phyloP scores from a whole-genome alignment of 2,329 filamentous ascomycete genomes.

The Aspergillus nomiae region DNA sequence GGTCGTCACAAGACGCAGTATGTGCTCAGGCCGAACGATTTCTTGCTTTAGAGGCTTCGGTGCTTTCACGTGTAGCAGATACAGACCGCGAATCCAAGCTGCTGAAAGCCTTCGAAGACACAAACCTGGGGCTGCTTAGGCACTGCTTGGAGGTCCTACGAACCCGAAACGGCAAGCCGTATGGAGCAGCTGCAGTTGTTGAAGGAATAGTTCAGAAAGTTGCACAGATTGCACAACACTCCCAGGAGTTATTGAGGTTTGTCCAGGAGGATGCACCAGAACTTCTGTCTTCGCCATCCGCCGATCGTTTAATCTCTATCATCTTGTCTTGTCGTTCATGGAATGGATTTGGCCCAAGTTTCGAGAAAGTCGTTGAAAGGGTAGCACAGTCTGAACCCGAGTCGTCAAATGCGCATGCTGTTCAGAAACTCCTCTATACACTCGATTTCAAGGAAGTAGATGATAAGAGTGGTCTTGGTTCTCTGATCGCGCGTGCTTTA shows the following conservation, averaged over 20 bases:
- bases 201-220: constrained; percentile 53
- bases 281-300: constrained; percentile 70
- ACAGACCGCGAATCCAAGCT: constrained; percentile 27
- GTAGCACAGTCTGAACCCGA: constrained; percentile 36
- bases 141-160: constrained; percentile 54
- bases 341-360: constrained; percentile 42
- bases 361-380: constrained; percentile 39
- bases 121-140: constrained; percentile 44
- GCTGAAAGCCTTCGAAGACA: constrained; percentile 39
- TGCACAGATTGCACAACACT: constrained; percentile 42
- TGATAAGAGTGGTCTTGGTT: constrained; percentile 36
- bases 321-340: constrained; percentile 59
- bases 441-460: constrained; percentile 40
- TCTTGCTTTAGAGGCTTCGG: constrained; percentile 57
- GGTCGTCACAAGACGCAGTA: constrained; percentile 69
- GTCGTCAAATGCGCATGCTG: constrained; percentile 34
- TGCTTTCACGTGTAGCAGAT: constrained; percentile 33
- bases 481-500: constrained; percentile 39
- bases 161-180: constrained; percentile 65
- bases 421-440: constrained; percentile 42
- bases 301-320: constrained; percentile 65
- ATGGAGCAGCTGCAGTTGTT: constrained; percentile 63
- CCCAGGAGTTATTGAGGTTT: constrained; percentile 52
- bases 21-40: constrained; percentile 68
- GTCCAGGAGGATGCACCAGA: constrained; percentile 58